Evolutionary conservation across 257 asterid species (phyloP).

Genomic region (Lithospermum erythrorhizon): DNA sequence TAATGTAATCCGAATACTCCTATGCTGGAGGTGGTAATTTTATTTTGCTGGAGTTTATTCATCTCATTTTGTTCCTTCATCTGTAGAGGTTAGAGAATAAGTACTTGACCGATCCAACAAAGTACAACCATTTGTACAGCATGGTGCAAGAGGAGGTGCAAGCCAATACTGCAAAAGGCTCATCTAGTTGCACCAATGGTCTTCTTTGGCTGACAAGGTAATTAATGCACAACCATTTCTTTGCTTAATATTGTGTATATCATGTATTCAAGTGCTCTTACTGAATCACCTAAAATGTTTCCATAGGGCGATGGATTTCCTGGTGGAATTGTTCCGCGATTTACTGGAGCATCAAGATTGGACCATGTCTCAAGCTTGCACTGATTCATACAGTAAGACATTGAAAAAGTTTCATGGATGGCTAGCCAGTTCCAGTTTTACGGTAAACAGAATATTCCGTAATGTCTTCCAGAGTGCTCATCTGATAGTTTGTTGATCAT

Average conservation of each 20-base stretch:
- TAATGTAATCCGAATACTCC: slow-evolving; percentile 1
- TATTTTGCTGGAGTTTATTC: slow-evolving; percentile 7
- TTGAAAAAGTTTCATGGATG: slow-evolving; percentile 93
- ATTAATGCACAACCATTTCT: slow-evolving; percentile 2
- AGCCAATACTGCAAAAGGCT: slow-evolving; percentile 81
- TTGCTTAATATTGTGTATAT: not conserved
- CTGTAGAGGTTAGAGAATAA: slow-evolving; percentile 81
- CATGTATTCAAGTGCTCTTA: no score
- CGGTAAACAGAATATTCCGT: slow-evolving; percentile 28
- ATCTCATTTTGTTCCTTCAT: not conserved
- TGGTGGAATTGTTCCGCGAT: slow-evolving; percentile 68
- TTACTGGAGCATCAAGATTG: slow-evolving; percentile 70
- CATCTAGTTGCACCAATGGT: slow-evolving; percentile 95
- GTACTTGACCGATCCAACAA: slow-evolving; percentile 55
- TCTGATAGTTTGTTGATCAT: not conserved
- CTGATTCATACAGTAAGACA: slow-evolving; percentile 72
- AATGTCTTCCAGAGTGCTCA: not conserved
- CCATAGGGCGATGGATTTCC: slow-evolving; percentile 92
- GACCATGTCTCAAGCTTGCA: slow-evolving; percentile 87
- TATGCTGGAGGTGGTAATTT: not conserved
- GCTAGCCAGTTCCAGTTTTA: slow-evolving; percentile 92
- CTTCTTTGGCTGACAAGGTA: slow-evolving; percentile 99
- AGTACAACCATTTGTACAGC: slow-evolving; percentile 59
- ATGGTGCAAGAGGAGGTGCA: slow-evolving; percentile 38
- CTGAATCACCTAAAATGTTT: slow-evolving; percentile 5